A percentile compares a stretch with the other conserved stretches of the same genome.
These are phyloP conservation scores for Trypanosoma congolense DNA, from an alignment of 208 protist species.

Conservation along the genomic window DNA sequence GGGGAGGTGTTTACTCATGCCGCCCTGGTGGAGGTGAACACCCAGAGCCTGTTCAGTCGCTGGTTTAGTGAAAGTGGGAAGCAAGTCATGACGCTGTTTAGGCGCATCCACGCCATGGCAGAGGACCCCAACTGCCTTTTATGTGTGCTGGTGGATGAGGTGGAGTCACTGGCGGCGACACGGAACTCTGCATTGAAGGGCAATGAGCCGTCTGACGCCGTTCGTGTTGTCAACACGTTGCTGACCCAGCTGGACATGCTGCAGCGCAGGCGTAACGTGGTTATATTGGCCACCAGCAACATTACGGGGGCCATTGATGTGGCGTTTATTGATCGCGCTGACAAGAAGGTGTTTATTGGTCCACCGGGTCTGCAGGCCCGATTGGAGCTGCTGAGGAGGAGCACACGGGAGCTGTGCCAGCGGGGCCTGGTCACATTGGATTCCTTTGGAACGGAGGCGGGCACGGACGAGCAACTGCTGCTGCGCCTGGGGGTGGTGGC, in stretches of 20 bases:
- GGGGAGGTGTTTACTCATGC: conserved; percentile 32
- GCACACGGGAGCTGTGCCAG: conserved; percentile 74
- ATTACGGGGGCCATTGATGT: conserved; percentile 90
- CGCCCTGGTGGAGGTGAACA: conserved; percentile 92
- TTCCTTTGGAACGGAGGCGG: not conserved
- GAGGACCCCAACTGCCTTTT: conserved; percentile 49
- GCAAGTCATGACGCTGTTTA: conserved; percentile 93
- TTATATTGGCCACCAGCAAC: conserved; percentile 96
- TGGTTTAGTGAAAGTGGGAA: conserved; percentile 98
- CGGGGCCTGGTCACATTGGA: conserved; percentile 32
- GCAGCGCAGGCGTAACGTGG: conserved; percentile 80
- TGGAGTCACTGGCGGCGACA: conserved; percentile 93
- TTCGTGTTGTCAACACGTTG: conserved; percentile 94
- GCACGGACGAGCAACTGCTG: not conserved
- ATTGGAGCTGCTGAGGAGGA: conserved; percentile 63
- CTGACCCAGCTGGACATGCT: conserved; percentile 96
- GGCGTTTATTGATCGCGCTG: conserved; percentile 95
- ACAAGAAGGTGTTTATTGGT: conserved; percentile 93
- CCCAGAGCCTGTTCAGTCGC: conserved; percentile 94
- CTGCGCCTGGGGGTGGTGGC: conserved; percentile 33
- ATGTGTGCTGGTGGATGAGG: conserved; percentile 93
- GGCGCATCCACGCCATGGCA: conserved; percentile 72
- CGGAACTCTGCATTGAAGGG: conserved; percentile 81
- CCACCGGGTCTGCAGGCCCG: conserved; percentile 76
- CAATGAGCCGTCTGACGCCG: conserved; percentile 93